phyloP scores from a whole-genome alignment of 768 basidiomycete species.

The Leccinum boreale region DNA sequence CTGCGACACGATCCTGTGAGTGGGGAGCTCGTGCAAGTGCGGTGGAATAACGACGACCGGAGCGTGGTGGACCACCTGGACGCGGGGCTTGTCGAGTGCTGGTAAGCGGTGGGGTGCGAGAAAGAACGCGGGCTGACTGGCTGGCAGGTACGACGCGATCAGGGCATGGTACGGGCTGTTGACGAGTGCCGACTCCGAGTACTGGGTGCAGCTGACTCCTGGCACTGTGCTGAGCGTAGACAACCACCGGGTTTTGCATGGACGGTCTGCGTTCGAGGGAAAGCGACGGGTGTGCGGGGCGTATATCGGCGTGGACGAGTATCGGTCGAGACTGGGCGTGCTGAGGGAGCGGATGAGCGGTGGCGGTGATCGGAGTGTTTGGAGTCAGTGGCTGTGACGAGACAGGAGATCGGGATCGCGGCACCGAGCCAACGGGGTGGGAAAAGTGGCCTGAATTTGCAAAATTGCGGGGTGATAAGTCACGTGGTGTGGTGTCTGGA shows the following conservation, averaged over 20 bases:
- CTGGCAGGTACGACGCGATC: slow-evolving; percentile 72
- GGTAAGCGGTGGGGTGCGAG: slow-evolving; percentile 39
- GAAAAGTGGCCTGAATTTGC: slow-evolving; percentile 18
- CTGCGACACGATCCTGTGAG: slow-evolving; percentile 60
- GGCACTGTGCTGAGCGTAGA: slow-evolving; percentile 92
- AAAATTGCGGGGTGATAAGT: slow-evolving; percentile 19
- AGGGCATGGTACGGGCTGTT: slow-evolving; percentile 73
- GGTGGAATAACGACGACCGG: slow-evolving; percentile 96
- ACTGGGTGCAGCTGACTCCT: slow-evolving; percentile 86
- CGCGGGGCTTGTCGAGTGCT: slow-evolving; percentile 64
- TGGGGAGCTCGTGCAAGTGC: slow-evolving; percentile 67
- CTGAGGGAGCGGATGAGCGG: slow-evolving; percentile 51
- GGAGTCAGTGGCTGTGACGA: slow-evolving; percentile 52
- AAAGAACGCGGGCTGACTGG: not conserved
- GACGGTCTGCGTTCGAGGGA: slow-evolving; percentile 87
- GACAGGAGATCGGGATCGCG: slow-evolving; percentile 4
- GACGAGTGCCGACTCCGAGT: slow-evolving; percentile 80
- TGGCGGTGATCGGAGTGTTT: slow-evolving; percentile 47
- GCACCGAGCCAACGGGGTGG: slow-evolving; percentile 19
- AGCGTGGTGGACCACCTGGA: slow-evolving; percentile 69
- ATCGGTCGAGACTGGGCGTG: slow-evolving; percentile 71
- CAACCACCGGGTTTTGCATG: slow-evolving; percentile 93
- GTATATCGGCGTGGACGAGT: slow-evolving; percentile 91
- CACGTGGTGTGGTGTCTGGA: slow-evolving; percentile 18
- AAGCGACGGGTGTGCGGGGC: slow-evolving; percentile 93